Evolutionary conservation across 495 filamentous ascomycete genomes (phyloP), one percentile per base, ranked within the genome.

Genomic region (Hyphodiscus hymeniophilus): DNA sequence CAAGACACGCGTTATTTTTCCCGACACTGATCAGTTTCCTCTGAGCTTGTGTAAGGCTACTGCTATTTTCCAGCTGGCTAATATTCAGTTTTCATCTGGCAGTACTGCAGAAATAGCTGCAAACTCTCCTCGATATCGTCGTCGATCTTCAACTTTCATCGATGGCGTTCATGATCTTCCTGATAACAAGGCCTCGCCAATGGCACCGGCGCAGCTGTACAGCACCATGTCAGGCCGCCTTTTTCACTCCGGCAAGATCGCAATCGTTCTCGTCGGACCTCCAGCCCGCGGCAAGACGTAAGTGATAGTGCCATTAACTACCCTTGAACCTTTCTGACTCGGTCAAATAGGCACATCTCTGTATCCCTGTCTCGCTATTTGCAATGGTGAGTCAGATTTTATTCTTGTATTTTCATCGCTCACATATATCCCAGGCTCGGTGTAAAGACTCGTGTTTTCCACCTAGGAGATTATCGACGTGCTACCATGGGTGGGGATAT

Each of bases 261-360:
- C 89, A 32, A 97, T 99, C 48, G 91, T 91, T 43, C 95, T 94
- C 55, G 94, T 97, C 59, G 94, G 94, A 43, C 76, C 95, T 34
- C 94, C 94, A 38, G 94, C 94, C 26, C 82, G 94, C 65, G 94
- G 94, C 22, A 99, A 99, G 70, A 99, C 94, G 81, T 90, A 70
- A 54, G 84, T 69, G 31, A 45, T 47, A 50, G 48, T n/a, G 21
- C 18, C 20, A 15, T 22, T 42, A 39, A 6, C 21, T 21, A 48
- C 20, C 26, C 26, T 16, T 17, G 4, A 21, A 3, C 23, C 39
- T 52, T 70, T 31, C 68, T 58, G 36, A 43, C 43, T 45, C 31
- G 24, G 33, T 26, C 39, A 24, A 38, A 7, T 54, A 91, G 86
- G 23, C 94, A 97, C 63, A 91, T 94, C 41, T 95, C 88, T 48